phyloP scores from a whole-genome alignment of 2,329 filamentous ascomycete species.

The Curvularia spicifera region DNA sequence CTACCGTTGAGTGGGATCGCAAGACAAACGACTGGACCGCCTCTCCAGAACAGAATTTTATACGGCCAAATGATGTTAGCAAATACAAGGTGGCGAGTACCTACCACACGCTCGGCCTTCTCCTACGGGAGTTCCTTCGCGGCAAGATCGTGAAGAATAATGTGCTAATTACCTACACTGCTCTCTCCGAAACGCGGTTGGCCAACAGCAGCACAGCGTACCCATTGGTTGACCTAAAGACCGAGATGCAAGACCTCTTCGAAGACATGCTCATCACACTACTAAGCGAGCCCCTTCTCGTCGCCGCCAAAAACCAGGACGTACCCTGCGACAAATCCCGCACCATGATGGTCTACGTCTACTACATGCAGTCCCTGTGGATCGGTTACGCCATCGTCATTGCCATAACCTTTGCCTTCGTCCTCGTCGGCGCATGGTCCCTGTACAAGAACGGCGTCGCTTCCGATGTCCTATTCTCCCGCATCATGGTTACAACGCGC shows the following conservation, averaged over 20 bases:
- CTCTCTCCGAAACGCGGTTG: slow-evolving; percentile 45
- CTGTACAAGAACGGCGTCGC: slow-evolving; percentile 48
- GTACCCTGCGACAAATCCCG: slow-evolving; percentile 40
- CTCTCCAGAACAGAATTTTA: slow-evolving; percentile 29
- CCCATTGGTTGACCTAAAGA: slow-evolving; percentile 37
- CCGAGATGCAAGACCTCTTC: slow-evolving; percentile 39
- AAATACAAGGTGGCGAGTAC: slow-evolving; percentile 42
- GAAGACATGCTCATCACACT: slow-evolving; percentile 50
- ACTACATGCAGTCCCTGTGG: slow-evolving; percentile 43
- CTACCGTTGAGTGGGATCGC: slow-evolving; percentile 26
- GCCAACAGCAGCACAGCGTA: slow-evolving; percentile 39
- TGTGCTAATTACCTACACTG: slow-evolving; percentile 41
- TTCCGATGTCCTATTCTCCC: slow-evolving; percentile 45
- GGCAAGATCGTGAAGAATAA: slow-evolving; percentile 38
- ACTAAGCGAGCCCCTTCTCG: slow-evolving; percentile 43
- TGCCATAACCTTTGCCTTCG: slow-evolving; percentile 34
- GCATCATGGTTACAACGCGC: slow-evolving; percentile 48
- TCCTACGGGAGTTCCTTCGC: slow-evolving; percentile 46
- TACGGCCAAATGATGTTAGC: slow-evolving; percentile 32
- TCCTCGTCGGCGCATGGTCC: slow-evolving; percentile 42
- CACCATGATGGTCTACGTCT: slow-evolving; percentile 39
- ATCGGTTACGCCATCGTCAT: slow-evolving; percentile 48
- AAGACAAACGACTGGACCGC: slow-evolving; percentile 25
- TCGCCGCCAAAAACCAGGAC: slow-evolving; percentile 29
- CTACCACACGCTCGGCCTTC: slow-evolving; percentile 44